Evolutionary conservation across 2,329 filamentous ascomycete genomes (phyloP).

Genomic region (Xylariaceae sp.): DNA sequence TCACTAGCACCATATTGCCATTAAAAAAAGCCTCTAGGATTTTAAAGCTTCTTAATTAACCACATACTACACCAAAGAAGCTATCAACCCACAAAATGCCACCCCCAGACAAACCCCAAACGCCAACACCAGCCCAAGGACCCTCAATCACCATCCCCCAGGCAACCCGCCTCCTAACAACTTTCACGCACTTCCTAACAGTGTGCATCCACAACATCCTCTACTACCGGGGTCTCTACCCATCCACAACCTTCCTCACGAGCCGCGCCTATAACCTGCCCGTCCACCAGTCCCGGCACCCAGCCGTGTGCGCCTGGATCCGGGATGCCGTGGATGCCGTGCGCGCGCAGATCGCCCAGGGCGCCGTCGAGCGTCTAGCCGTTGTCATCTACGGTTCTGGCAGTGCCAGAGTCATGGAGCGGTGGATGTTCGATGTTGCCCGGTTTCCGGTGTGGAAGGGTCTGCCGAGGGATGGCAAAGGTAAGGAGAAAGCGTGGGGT

Average conservation of each 20-base stretch:
- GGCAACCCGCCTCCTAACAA: constrained; percentile 66
- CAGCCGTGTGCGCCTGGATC: constrained; percentile 85
- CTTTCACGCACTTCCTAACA: constrained; percentile 81
- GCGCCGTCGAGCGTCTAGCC: constrained; percentile 54
- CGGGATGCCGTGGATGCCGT: constrained; percentile 79
- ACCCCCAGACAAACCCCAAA: constrained; percentile 16
- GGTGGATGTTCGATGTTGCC: constrained; percentile 66
- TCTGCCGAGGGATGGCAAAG: constrained; percentile 38
- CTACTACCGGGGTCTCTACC: constrained; percentile 82
- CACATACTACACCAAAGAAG: not conserved
- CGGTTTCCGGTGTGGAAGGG: constrained; percentile 57
- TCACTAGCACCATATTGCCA: too few relatives aligned
- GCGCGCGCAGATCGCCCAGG: constrained; percentile 70
- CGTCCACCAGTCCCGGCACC: constrained; percentile 85
- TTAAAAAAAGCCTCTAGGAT: too few relatives aligned
- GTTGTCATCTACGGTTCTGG: constrained; percentile 52
- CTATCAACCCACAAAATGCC: constrained; percentile 11
- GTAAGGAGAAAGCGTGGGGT: constrained; percentile 29
- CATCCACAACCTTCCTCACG: constrained; percentile 76
- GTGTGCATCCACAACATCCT: constrained; percentile 86
- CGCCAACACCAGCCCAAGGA: constrained; percentile 23
- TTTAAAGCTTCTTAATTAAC: not conserved
- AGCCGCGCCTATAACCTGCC: constrained; percentile 83
- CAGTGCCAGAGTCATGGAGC: constrained; percentile 59
- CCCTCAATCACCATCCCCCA: constrained; percentile 44